These are phyloP conservation scores for Leccinum subtestaceum DNA, from an alignment of 768 basidiomycete species.

Conservation along the genomic window DNA sequence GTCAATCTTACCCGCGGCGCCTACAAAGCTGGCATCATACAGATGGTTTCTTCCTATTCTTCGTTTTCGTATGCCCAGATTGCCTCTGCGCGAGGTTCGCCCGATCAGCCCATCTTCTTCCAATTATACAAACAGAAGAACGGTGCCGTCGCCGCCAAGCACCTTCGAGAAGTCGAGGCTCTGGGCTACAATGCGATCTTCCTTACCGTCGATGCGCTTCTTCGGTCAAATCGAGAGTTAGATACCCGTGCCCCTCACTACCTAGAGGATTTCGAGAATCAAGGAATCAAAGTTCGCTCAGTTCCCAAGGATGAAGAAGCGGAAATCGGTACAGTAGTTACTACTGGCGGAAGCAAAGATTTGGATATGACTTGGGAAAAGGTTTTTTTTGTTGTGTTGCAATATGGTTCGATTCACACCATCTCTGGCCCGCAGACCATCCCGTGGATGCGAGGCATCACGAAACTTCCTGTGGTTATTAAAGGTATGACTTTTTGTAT, in stretches of 20 bases:
- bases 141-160: conserved; percentile 60
- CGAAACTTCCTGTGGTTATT: conserved; percentile 67
- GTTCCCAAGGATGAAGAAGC: conserved; percentile 29
- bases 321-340: conserved; percentile 48
- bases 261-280: conserved; percentile 52
- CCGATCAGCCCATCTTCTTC: conserved; percentile 68
- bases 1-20: conserved; percentile 75
- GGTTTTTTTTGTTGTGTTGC: conserved; percentile 31
- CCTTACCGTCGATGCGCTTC: conserved; percentile 88
- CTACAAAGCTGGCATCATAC: conserved; percentile 64
- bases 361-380: conserved; percentile 75
- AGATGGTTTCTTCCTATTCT: conserved; percentile 81
- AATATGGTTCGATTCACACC: neutral
- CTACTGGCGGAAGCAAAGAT: conserved; percentile 70
- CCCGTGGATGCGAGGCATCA: conserved; percentile 68
- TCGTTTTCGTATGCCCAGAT: conserved; percentile 66
- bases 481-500: conserved; percentile 47
- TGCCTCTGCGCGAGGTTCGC: conserved; percentile 49
- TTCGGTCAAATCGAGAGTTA: conserved; percentile 74
- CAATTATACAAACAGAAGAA: conserved; percentile 83
- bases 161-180: conserved; percentile 66
- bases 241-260: conserved; percentile 63
- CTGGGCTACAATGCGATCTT: conserved; percentile 87
- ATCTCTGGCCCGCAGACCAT: conserved; percentile 49
- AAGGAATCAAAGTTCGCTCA: conserved; percentile 25